Base-by-base conservation (phyloP, 2,329 filamentous ascomycete species). In the Aspergillus versicolor region DNA sequence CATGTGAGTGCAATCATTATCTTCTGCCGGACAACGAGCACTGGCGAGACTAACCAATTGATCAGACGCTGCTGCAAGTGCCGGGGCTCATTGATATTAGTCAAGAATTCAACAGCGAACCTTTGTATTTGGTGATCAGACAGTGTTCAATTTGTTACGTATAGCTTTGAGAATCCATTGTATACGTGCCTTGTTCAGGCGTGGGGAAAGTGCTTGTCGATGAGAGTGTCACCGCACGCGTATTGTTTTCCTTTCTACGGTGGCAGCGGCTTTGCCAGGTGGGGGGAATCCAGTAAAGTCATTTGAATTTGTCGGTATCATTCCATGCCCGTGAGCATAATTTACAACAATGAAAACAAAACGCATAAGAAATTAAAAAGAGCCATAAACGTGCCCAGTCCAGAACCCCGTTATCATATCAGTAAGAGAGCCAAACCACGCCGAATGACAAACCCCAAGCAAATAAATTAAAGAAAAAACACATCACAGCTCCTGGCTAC, bases 401-500 rank as follows among this genome's bases (percentile, higher is more conserved):
- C 87, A 79, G 85, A 84, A 87, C 86, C 85, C 87, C 86, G 86
- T 84, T 85, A 87, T 88, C 87, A 83, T 88, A 82, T 89, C 73
- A 75, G 75, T 73, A 67, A 86, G 86, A 84, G 84, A 78, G 78
- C 80, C 79, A 84, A 86, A 84, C 81, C 82, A 81, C 89, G 89
- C 91, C 86, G 85, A 88, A 87, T 86, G 84, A 87, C 81, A 75
- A 75, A 71, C 73, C 75, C 71, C 75, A 81, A 79, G 50, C 55
- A 57, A 57, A 57, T 46, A 45, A 77, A 78, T 80, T 81, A 78
- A 71, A 61, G 62, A 24, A 77, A 78, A 81, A 71, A 73, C 82
- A 85, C 50, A 61, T 65, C 91, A 97, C 82, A 97, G 85, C 84
- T 97, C 92, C 82, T 96, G 92, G 83, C 91, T 96, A 71, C 60